Evolutionary conservation across 805 yeast species (phyloP), one percentile per base, ranked within the genome.

Genomic region (Candida tammaniensis): DNA sequence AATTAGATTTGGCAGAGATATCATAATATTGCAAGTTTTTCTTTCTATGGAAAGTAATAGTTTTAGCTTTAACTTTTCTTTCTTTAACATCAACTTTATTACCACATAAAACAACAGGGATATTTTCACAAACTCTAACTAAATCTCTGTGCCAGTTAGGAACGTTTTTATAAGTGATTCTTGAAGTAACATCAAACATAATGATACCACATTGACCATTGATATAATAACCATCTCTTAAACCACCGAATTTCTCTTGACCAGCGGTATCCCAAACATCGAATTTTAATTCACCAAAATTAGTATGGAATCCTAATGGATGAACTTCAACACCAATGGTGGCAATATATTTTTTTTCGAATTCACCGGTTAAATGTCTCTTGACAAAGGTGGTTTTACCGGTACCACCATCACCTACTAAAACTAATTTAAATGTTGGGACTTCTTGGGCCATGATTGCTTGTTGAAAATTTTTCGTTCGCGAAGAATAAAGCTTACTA

Each of bases 181-280:
- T 89, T 35, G 98, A 88, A 46, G 99, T 93, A 47, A 93, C 98
- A 71, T 93, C 99, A 65, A 93, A 93, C 99, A 93, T 93, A 69
- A 93, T 93, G 75, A 93, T 93, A 74, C 98, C 99, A 79, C 98
- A 93, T 74, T 93, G 96, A 62, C 98, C 99, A 68, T 93, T 91
- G 68, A 93, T 93, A 74, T 93, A 93, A 77, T 93, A 93, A 64
- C 99, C 99, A 62, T 93, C 99, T 78, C 99, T 89, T 61, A 93
- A 78, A 56, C 99, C 98, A 70, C 99, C 99, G 55, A 93, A 93
- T 74, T 93, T 93, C 74, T 93, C 99, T 77, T 93, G 99, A 48
- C 99, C 99, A 40, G 99, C 99, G 37, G 99, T 93, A 70, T 93
- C 99, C 99, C 99, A 93, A 57, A 93, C 97, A 65, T 93, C 97